A percentile compares a stretch with the other conserved stretches of the same genome.
Evolutionary conservation across 1,139 yeast genomes (phyloP).

Genomic region (Yamadazyma friedrichii): DNA sequence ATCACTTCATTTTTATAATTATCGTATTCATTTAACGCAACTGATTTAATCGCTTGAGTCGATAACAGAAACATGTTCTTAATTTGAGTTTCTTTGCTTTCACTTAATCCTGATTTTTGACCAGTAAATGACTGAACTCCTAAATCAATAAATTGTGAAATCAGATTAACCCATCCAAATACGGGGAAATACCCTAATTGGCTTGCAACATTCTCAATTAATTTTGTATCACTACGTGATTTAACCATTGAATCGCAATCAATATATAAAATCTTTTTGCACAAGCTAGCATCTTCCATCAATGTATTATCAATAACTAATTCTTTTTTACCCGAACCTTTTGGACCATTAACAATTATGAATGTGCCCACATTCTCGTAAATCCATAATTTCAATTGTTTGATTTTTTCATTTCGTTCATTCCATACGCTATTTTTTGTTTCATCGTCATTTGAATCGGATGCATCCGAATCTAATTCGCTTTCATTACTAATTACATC

Average conservation of each 20-base stretch:
- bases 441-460: constrained; percentile 1
- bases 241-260: constrained; percentile 79
- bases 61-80: constrained; percentile 79
- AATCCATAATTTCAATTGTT: constrained; percentile 75
- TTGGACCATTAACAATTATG: constrained; percentile 86
- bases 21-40: constrained; percentile 51
- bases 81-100: constrained; percentile 78
- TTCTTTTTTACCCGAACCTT: constrained; percentile 89
- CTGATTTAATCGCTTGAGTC: constrained; percentile 65
- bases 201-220: constrained; percentile 65
- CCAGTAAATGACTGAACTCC: constrained; percentile 91
- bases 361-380: constrained; percentile 79
- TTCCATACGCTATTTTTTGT: constrained; percentile 45
- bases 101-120: constrained; percentile 89
- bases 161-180: constrained; percentile 86
- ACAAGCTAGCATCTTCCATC: constrained; percentile 36
- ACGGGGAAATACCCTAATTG: constrained; percentile 91
- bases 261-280: constrained; percentile 60
- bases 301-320: constrained; percentile 72
- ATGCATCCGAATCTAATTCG: constrained; percentile 9
- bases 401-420: constrained; percentile 66
- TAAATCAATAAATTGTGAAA: constrained; percentile 78
- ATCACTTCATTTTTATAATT: constrained; percentile 22
- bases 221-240: constrained; percentile 69
- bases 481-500: constrained; percentile 17